Conservation (phyloP, 2,329 filamentous ascomycete species). For the Alternaria conjuncta region DNA sequence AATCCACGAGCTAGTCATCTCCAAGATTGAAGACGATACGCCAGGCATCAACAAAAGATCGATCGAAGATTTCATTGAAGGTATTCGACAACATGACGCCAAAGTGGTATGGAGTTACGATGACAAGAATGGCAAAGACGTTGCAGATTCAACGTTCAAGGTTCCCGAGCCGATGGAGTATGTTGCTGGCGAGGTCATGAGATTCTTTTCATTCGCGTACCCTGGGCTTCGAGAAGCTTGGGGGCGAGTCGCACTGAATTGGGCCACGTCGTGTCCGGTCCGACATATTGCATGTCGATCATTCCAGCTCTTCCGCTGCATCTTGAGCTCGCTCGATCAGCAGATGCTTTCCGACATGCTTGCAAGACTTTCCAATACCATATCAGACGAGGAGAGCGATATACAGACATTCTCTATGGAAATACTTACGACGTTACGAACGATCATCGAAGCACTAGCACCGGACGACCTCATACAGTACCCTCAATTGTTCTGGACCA, state of each 20-base stretch:
- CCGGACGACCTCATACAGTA: conserved; percentile 82
- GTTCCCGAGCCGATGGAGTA: conserved; percentile 88
- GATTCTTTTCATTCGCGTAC: conserved; percentile 83
- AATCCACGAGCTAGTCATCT: conserved; percentile 92
- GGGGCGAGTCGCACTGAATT: conserved; percentile 87
- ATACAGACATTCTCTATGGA: conserved; percentile 98
- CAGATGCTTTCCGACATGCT: conserved; percentile 98
- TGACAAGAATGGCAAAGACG: conserved; percentile 78
- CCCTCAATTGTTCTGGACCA: conserved; percentile 97
- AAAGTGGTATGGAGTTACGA: conserved; percentile 94
- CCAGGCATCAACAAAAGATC: conserved; percentile 71
- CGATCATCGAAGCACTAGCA: conserved; percentile 85
- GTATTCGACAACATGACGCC: conserved; percentile 81
- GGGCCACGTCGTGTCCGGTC: conserved; percentile 97
- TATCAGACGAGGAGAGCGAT: conserved; percentile 90
- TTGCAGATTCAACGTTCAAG: conserved; percentile 74
- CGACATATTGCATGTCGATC: conserved; percentile 94
- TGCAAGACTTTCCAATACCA: conserved; percentile 91
- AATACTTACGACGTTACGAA: conserved; percentile 91
- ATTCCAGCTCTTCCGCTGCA: conserved; percentile 95
- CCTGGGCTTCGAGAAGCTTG: conserved; percentile 89
- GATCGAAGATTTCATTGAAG: conserved; percentile 88
- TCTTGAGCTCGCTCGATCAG: conserved; percentile 87
- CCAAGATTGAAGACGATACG: conserved; percentile 71
- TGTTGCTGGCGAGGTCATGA: conserved; percentile 80